These are phyloP conservation scores for Malus hybrid DNA, from an alignment of 331 rosid genomes.

Conservation along the genomic window DNA sequence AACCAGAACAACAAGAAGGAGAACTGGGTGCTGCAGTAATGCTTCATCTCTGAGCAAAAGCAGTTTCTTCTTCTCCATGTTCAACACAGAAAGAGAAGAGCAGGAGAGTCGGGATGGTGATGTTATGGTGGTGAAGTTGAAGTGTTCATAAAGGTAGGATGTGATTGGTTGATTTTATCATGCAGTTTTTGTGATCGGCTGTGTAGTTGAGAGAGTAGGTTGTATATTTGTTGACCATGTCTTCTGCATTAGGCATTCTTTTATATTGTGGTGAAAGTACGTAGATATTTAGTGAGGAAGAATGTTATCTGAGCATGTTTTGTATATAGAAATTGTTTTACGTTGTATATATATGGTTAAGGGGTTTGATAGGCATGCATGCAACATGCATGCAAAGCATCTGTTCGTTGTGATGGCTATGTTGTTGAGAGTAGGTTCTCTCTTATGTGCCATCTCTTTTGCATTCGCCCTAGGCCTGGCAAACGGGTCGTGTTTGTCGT, in stretches of 20 bases:
- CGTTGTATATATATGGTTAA: too few species aligned
- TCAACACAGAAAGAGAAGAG: constrained; percentile 3
- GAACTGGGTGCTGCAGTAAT: constrained; percentile 61
- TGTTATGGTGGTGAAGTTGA: neutral
- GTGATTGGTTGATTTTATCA: neutral
- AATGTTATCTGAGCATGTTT: too few species aligned
- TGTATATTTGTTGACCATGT: neutral
- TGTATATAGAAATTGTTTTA: too few species aligned
- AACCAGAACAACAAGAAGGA: constrained; percentile 41
- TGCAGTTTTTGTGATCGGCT: neutral
- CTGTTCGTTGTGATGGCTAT: too few species aligned
- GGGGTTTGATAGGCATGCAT: neutral
- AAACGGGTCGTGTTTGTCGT: too few species aligned
- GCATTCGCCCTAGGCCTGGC: too few species aligned
- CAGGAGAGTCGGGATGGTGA: neutral
- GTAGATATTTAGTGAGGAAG: too few species aligned
- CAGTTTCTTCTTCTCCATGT: constrained; percentile 61
- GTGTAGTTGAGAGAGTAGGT: neutral
- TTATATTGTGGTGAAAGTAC: neutral
- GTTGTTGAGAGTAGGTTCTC: too few species aligned
- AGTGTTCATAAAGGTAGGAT: neutral
- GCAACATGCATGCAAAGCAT: too few species aligned
- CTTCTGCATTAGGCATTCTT: constrained; percentile 9
- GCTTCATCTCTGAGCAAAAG: constrained; percentile 41
- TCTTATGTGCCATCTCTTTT: too few species aligned